phyloP scores from a whole-genome alignment of 2,329 filamentous ascomycete genomes.

The Clarireedia monteithiana region DNA sequence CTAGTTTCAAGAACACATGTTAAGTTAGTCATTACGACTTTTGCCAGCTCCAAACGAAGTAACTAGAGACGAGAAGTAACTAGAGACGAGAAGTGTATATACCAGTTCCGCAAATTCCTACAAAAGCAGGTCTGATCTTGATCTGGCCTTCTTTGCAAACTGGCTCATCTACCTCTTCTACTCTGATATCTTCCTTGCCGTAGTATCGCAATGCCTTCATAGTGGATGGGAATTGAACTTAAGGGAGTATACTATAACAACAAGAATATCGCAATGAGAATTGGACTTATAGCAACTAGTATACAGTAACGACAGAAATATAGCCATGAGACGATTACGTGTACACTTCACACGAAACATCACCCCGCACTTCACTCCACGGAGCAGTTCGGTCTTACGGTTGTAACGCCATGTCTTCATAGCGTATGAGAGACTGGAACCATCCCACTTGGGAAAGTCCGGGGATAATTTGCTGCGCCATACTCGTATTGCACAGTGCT shows the following conservation, averaged over 20 bases:
- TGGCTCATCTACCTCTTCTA: conserved; percentile 43
- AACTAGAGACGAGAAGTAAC: background rate
- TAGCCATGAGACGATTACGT: background rate
- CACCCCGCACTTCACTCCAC: no score
- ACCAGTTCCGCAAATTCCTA: conserved; percentile 45
- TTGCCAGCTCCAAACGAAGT: background rate
- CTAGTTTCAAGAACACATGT: conserved; percentile 14
- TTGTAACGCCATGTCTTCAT: no score
- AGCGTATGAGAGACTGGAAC: no score
- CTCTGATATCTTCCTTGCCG: conserved; percentile 45
- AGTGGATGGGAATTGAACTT: background rate
- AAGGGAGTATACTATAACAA: background rate
- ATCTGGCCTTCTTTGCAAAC: conserved; percentile 43
- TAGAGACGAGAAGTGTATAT: conserved; percentile 3
- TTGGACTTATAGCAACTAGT: background rate
- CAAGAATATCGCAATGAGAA: background rate
- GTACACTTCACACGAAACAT: no score
- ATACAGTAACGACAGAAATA: background rate
- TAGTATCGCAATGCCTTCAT: conserved; percentile 42
- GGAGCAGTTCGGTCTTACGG: no score
- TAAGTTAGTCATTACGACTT: background rate
- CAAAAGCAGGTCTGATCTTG: conserved; percentile 38
- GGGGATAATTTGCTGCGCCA: no score
- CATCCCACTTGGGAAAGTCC: no score
- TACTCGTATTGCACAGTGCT: background rate